Percentiles rank a stretch among this genome's conserved stretches.
phyloP scores from a whole-genome alignment of 2,329 filamentous ascomycete species.

The Colletotrichum sp. region DNA sequence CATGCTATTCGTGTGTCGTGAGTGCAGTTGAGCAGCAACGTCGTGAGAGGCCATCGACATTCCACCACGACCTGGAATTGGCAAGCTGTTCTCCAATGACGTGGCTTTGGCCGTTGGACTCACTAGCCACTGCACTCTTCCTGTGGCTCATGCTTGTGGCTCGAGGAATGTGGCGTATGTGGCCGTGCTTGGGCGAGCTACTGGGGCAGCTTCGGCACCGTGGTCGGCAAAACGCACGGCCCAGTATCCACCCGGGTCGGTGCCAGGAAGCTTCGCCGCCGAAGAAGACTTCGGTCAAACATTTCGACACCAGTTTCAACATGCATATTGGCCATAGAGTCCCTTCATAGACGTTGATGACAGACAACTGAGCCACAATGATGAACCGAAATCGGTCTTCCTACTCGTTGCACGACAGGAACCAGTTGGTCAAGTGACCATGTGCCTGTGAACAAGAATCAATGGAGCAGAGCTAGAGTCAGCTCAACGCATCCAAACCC shows the following conservation, averaged over 20 bases:
- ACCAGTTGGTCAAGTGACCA: neutral
- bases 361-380: neutral
- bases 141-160: too few relatives aligned
- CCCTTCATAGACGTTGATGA: neutral
- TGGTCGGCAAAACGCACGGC: neutral
- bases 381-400: neutral
- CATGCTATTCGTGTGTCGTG: neutral
- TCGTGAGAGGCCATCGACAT: neutral
- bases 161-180: too few relatives aligned
- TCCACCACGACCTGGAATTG: neutral
- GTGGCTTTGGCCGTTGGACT: neutral
- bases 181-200: neutral
- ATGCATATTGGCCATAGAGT: neutral
- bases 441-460: neutral
- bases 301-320: neutral
- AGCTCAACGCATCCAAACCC: neutral
- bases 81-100: slow-evolving; percentile 22
- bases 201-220: slow-evolving; percentile 4
- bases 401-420: neutral
- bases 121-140: neutral
- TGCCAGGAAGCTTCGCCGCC: neutral
- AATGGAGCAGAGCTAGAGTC: neutral
- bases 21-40: neutral
- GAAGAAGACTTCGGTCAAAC: neutral
- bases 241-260: neutral